A percentile compares a stretch with the other conserved stretches of the same genome.
phyloP scores from a whole-genome alignment of 345 rosid species.

The Conringia planisiliqua region DNA sequence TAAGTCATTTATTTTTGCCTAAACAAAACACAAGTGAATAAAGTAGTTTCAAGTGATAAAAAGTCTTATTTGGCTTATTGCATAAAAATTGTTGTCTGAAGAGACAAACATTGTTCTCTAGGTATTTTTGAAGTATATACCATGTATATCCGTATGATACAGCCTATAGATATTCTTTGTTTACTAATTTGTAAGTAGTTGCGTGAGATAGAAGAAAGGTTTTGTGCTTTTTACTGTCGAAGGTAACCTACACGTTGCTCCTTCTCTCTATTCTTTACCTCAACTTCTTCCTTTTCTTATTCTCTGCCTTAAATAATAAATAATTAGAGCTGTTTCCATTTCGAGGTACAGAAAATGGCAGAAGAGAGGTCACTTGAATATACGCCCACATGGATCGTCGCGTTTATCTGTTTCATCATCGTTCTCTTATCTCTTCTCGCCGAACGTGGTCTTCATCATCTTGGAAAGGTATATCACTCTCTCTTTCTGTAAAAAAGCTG shows the following conservation, averaged over 20 bases:
- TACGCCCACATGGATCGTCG: conserved; percentile 86
- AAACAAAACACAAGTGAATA: background rate
- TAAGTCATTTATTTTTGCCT: conserved; percentile 1
- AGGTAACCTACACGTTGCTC: conserved; percentile 14
- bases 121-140: background rate
- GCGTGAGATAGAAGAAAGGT: conserved; percentile 17
- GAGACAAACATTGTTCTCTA: conserved; percentile 2
- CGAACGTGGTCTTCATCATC: conserved; percentile 66
- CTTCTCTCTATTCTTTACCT: conserved; percentile 29
- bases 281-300: conserved; percentile 12
- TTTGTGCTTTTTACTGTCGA: background rate
- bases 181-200: background rate
- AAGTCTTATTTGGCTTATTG: background rate
- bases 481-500: background rate
- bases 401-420: conserved; percentile 65
- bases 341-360: conserved; percentile 36
- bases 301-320: conserved; percentile 18
- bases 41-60: background rate
- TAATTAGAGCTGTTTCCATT: conserved; percentile 18
- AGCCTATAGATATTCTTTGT: background rate
- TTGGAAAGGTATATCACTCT: conserved; percentile 59
- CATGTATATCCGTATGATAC: background rate
- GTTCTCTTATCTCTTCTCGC: conserved; percentile 63
- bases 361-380: conserved; percentile 41
- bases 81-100: background rate